Conservation (phyloP, 164 flowering plant species). For the Magnolia kwangsiensis region DNA sequence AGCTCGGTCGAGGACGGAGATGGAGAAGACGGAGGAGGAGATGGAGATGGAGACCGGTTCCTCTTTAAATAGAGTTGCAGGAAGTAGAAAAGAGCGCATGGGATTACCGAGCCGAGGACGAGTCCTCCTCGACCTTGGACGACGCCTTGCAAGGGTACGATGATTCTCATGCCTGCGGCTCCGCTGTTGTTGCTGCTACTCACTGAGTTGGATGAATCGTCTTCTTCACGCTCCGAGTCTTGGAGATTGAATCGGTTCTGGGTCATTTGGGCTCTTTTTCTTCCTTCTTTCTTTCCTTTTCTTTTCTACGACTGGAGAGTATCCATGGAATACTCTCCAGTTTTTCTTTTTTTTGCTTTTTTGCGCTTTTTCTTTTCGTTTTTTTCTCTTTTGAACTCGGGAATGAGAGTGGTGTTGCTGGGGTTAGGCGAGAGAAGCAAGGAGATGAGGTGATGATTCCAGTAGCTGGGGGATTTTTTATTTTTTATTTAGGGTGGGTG, state of each 20-base stretch:
- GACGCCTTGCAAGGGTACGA: constrained; percentile 89
- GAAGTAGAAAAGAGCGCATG: constrained; percentile 91
- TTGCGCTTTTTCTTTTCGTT: neutral
- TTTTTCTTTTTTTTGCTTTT: neutral
- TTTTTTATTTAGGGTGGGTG: neutral
- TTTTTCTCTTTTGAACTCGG: neutral
- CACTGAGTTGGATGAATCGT: neutral
- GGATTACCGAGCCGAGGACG: constrained; percentile 72
- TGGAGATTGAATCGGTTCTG: constrained; percentile 16
- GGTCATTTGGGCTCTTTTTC: constrained; percentile 31
- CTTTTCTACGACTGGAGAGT: neutral
- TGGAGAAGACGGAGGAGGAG: constrained; percentile 32
- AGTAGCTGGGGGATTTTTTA: neutral
- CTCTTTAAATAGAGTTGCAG: constrained; percentile 70
- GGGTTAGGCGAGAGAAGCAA: neutral
- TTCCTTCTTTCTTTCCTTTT: neutral
- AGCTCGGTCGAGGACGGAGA: constrained; percentile 29
- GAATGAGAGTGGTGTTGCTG: too few relatives aligned
- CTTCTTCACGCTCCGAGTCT: constrained; percentile 9
- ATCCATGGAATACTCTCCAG: neutral
- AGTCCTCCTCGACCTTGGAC: constrained; percentile 90
- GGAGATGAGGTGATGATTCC: neutral
- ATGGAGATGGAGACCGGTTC: constrained; percentile 41
- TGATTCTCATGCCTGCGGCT: constrained; percentile 75
- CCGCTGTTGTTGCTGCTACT: constrained; percentile 15